phyloP scores from a whole-genome alignment of 257 asterid species.

The Solanum raphanifolium region DNA sequence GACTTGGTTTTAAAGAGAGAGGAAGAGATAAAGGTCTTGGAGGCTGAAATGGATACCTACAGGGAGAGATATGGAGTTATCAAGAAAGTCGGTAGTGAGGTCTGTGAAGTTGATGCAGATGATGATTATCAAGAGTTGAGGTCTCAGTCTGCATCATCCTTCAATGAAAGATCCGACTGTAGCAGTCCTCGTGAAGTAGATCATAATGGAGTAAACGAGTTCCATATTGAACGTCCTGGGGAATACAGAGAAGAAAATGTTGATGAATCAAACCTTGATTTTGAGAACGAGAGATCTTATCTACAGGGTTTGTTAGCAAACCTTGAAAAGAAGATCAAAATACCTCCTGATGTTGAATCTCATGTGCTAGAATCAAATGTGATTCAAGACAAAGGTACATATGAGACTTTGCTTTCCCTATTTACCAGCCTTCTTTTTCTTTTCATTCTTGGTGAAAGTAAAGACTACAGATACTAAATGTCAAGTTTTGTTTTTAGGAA shows the following conservation, averaged over 20 bases:
- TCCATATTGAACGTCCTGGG: not conserved
- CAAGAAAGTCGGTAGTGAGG: constrained; percentile 44
- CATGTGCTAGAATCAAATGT: constrained; percentile 4
- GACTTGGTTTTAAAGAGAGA: constrained; percentile 51
- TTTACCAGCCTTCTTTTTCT: not conserved
- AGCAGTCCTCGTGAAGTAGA: constrained; percentile 28
- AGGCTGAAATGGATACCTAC: constrained; percentile 48
- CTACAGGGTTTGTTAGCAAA: constrained; percentile 40
- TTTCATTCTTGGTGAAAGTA: not conserved
- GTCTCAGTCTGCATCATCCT: constrained; percentile 36
- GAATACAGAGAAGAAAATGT: constrained; percentile 15
- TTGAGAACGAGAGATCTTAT: constrained; percentile 43
- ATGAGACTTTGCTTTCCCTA: not conserved
- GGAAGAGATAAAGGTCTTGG: constrained; percentile 47
- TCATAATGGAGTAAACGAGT: constrained; percentile 13
- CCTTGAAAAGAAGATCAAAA: constrained; percentile 30
- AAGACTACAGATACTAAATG: not conserved
- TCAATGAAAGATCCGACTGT: constrained; percentile 27
- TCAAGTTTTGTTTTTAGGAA: constrained; percentile 1
- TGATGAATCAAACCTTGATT: constrained; percentile 39
- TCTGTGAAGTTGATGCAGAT: constrained; percentile 53
- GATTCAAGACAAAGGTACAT: constrained; percentile 28
- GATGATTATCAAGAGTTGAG: constrained; percentile 54
- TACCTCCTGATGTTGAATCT: constrained; percentile 15
- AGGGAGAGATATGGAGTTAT: constrained; percentile 45